Conservation (phyloP, 176 grass and related monocot genomes). For the Cenchrus purpureus region DNA sequence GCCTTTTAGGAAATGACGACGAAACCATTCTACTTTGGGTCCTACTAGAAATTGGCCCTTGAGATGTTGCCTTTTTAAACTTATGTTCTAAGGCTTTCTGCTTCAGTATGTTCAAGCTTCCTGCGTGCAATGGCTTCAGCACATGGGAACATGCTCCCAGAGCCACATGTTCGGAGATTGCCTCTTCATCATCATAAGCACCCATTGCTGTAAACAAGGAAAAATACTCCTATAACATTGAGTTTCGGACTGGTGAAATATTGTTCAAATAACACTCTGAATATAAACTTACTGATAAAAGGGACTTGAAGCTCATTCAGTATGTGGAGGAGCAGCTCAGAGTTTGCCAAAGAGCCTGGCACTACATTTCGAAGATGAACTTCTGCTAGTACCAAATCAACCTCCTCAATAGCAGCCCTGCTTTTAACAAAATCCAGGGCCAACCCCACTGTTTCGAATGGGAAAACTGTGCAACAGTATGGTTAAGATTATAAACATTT, state of each 20-base stretch:
- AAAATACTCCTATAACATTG: not conserved
- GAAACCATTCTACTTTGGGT: slow-evolving; percentile 21
- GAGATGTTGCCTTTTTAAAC: slow-evolving; percentile 35
- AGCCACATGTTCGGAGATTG: slow-evolving; percentile 4
- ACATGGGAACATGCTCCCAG: slow-evolving; percentile 37
- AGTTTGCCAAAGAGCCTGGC: slow-evolving; percentile 7
- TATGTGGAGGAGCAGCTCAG: slow-evolving; percentile 22
- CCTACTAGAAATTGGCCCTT: not conserved
- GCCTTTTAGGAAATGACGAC: slow-evolving; percentile 30
- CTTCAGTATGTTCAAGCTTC: slow-evolving; percentile 22
- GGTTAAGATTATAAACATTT: slow-evolving; percentile 24
- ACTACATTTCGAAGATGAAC: slow-evolving; percentile 21
- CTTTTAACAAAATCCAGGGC: slow-evolving; percentile 42
- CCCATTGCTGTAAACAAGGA: slow-evolving; percentile 49
- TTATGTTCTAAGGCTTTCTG: slow-evolving; percentile 31
- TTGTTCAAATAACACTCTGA: slow-evolving; percentile 30
- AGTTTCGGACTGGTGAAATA: not conserved
- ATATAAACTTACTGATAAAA: slow-evolving; percentile 38
- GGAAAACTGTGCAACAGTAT: slow-evolving; percentile 20
- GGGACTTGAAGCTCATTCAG: slow-evolving; percentile 34
- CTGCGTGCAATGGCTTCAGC: slow-evolving; percentile 27
- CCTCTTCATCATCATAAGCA: slow-evolving; percentile 18
- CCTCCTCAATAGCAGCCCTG: slow-evolving; percentile 19
- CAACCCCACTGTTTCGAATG: slow-evolving; percentile 9
- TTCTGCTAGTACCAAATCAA: slow-evolving; percentile 51